phyloP scores from a whole-genome alignment of 2,329 filamentous ascomycete genomes.

The Epichloe sp. region DNA sequence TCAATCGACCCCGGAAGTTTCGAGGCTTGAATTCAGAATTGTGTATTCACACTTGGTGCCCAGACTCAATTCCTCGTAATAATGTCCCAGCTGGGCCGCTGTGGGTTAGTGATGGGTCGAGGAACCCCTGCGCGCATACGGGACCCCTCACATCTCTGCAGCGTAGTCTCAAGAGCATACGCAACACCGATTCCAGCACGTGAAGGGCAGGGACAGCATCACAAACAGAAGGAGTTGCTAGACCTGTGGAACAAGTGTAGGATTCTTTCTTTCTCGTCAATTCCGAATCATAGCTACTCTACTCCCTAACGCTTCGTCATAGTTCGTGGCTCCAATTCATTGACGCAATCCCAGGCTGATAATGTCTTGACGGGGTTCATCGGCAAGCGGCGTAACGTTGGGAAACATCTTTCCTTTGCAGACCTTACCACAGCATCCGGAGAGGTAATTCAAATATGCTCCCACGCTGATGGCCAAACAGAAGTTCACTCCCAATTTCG shows the following conservation, averaged over 20 bases:
- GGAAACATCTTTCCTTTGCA: constrained; percentile 58
- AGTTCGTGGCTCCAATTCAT: constrained; percentile 17
- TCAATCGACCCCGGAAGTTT: not conserved
- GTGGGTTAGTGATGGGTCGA: constrained; percentile 11
- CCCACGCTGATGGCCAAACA: constrained; percentile 24
- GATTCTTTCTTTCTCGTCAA: not conserved
- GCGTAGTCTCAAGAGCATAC: constrained; percentile 7
- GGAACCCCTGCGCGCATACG: not conserved
- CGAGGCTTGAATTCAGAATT: not conserved
- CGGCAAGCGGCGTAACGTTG: constrained; percentile 52
- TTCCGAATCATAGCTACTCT: not conserved
- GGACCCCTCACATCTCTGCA: constrained; percentile 4
- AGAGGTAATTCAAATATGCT: constrained; percentile 32
- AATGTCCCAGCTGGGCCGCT: constrained; percentile 14
- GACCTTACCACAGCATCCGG: constrained; percentile 30
- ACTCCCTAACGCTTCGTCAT: not conserved
- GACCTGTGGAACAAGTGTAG: constrained; percentile 20
- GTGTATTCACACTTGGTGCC: not conserved
- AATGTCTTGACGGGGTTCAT: constrained; percentile 47
- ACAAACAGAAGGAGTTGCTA: constrained; percentile 14
- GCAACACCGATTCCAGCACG: not conserved
- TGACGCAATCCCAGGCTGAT: constrained; percentile 8
- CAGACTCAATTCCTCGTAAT: constrained; percentile 8
- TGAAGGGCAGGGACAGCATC: constrained; percentile 1
- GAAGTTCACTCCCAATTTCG: constrained; percentile 29